Conservation (phyloP, 805 yeast species). For the Metschnikowia continentalis region DNA sequence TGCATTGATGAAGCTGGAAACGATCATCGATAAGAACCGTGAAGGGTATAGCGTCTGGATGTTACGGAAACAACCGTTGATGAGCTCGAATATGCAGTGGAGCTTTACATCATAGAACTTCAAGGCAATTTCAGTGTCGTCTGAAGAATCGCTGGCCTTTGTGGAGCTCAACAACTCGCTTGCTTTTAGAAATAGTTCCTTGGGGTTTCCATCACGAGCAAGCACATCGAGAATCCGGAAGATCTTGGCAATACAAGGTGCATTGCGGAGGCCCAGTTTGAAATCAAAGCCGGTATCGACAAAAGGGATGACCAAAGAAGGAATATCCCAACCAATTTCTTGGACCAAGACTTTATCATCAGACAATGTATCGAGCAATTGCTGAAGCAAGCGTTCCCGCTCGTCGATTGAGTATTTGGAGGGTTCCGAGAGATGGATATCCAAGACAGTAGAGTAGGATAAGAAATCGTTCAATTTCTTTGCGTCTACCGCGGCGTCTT, state of each 20-base stretch:
- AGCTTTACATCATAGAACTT: conserved; percentile 51
- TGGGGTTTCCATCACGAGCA: conserved; percentile 70
- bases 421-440: conserved; percentile 52
- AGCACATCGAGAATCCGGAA: conserved; percentile 57
- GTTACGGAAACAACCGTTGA: conserved; percentile 53
- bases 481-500: conserved; percentile 32
- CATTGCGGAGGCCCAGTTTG: conserved; percentile 25
- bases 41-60: conserved; percentile 75
- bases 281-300: conserved; percentile 37
- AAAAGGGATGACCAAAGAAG: conserved; percentile 57
- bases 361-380: conserved; percentile 41
- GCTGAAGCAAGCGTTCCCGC: conserved; percentile 43
- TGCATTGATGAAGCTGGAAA: conserved; percentile 53
- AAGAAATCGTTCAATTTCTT: conserved; percentile 55
- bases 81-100: conserved; percentile 63
- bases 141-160: conserved; percentile 19
- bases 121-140: conserved; percentile 13
- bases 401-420: conserved; percentile 45
- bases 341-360: conserved; percentile 47
- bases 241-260: conserved; percentile 37
- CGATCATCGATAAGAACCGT: conserved; percentile 67
- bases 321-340: conserved; percentile 92
- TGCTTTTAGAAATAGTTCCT: conserved; percentile 67
- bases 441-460: conserved; percentile 70
- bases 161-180: conserved; percentile 58